These are phyloP conservation scores for Epichloe festucae DNA, from an alignment of 2,329 filamentous ascomycete species.

Conservation along the genomic window DNA sequence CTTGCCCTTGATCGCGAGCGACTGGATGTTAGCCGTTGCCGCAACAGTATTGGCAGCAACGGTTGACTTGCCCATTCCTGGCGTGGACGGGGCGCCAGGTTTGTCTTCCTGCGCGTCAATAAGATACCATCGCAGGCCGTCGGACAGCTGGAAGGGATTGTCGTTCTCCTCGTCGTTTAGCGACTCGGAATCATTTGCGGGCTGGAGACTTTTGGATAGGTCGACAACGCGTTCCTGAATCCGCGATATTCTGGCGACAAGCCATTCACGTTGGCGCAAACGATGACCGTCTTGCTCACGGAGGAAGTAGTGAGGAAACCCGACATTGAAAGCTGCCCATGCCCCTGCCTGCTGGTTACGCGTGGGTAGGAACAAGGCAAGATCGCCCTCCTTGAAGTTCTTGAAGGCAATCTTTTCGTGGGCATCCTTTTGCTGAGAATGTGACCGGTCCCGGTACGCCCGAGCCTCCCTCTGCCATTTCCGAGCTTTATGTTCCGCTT, in stretches of 20 bases:
- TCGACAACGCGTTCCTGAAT: slow-evolving; percentile 91
- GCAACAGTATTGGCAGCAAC: slow-evolving; percentile 80
- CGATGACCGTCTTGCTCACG: slow-evolving; percentile 85
- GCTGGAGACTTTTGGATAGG: slow-evolving; percentile 62
- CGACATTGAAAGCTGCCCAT: slow-evolving; percentile 97
- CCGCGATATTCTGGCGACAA: slow-evolving; percentile 85
- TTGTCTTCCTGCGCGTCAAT: slow-evolving; percentile 92
- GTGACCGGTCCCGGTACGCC: slow-evolving; percentile 76
- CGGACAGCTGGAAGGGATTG: slow-evolving; percentile 92
- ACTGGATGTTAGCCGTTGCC: slow-evolving; percentile 61
- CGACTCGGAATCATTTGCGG: slow-evolving; percentile 34
- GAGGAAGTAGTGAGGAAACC: slow-evolving; percentile 92
- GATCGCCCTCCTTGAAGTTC: slow-evolving; percentile 90
- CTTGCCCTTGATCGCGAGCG: slow-evolving; percentile 32
- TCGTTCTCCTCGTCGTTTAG: slow-evolving; percentile 64
- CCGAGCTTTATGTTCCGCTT: slow-evolving; percentile 82
- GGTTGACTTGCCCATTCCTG: slow-evolving; percentile 81
- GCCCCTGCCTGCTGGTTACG: slow-evolving; percentile 87
- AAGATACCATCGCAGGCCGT: slow-evolving; percentile 91
- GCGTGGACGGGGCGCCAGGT: slow-evolving; percentile 78
- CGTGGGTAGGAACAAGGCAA: slow-evolving; percentile 87
- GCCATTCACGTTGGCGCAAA: slow-evolving; percentile 64
- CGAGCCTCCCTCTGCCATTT: slow-evolving; percentile 88
- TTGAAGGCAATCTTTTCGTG: slow-evolving; percentile 94
- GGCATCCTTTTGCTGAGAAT: slow-evolving; percentile 66